A percentile compares a stretch with the other conserved stretches of the same genome.
Evolutionary conservation across 441 rosid species (phyloP).

Genomic region (Viola pubescens): DNA sequence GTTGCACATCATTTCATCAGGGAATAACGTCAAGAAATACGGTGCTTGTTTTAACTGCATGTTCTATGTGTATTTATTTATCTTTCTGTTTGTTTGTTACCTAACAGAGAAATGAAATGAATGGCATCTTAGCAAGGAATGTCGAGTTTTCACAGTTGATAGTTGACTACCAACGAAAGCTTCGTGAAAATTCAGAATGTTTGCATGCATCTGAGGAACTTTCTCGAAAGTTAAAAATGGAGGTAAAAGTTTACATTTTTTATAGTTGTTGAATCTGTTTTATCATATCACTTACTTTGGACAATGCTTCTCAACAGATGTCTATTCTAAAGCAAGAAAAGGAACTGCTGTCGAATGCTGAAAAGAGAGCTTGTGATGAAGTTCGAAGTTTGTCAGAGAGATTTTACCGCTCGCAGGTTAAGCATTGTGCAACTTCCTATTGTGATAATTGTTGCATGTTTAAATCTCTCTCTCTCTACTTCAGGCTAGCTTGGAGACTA

Average conservation of each 20-base stretch:
- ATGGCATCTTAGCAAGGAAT: constrained; percentile 67
- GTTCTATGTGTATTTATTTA: not conserved
- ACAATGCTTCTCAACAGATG: constrained; percentile 35
- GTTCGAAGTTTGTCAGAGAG: constrained; percentile 82
- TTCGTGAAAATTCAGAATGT: constrained; percentile 77
- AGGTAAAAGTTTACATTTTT: constrained; percentile 35
- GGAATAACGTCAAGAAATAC: too few species aligned
- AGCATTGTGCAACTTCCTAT: constrained; percentile 10
- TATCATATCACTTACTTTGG: constrained; percentile 14
- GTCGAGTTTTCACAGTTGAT: constrained; percentile 84
- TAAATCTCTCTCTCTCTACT: constrained; percentile 17
- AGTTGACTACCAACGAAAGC: constrained; percentile 69
- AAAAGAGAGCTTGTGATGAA: constrained; percentile 86
- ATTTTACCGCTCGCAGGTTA: constrained; percentile 76
- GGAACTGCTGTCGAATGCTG: constrained; percentile 74
- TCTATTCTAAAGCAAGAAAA: constrained; percentile 78
- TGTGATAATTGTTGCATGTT: constrained; percentile 4
- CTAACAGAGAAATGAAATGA: constrained; percentile 64
- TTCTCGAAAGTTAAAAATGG: constrained; percentile 75
- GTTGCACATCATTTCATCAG: too few species aligned
- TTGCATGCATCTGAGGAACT: constrained; percentile 66
- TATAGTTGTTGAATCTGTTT: constrained; percentile 6
- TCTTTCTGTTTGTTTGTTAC: constrained; percentile 11
- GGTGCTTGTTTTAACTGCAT: not conserved
- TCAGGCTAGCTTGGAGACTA: constrained; percentile 87